Base-by-base conservation (phyloP, 2,329 filamentous ascomycete genomes). In the Xylaria hypoxylon region DNA sequence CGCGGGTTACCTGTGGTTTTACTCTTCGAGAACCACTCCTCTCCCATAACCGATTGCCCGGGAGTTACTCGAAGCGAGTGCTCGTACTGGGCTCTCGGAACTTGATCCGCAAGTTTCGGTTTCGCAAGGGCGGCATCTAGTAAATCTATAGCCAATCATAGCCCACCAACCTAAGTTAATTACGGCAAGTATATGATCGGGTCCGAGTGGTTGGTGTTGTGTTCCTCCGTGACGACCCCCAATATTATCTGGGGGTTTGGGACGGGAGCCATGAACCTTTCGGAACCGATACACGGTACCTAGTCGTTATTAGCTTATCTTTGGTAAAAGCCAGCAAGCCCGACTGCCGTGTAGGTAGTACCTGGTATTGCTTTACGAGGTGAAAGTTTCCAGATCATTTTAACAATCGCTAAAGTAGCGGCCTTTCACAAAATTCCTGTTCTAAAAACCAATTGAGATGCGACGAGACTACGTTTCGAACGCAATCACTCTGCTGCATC, bases 71-170 rank as follows among this genome's bases (percentile, higher is more conserved):
- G 11, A 33, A 38, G 6, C 5, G 44, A n/a, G 5, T 13, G 53
- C 48, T 7, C 19, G 3, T 17, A 6, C 38, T 51, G 38, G n/a
- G 22, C 15, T 51, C 17, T 55, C 33, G 44, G 57, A 2, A 10
- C 19, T 51, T 31, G 35, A 35, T 45, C 50, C 57, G 35, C 33
- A 59, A 19, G 5, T 38, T 45, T 57, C 51, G 62, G 51, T 44
- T 50, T 52, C 19, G 19, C 31, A 26, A 53, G 11, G 17, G 31
- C 50, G 28, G 40, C 6, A 26, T 55, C 13, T 3, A 38, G 13
- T 31, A 8, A 5, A 13, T 11, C n/a, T 22, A 38, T 48, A 48
- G n/a, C 28, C 47, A 42, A 64, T 55, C 48, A 50, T 6, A 31
- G 3, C 19, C 26, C n/a, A 13, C n/a, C 33, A n/a, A 26, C 55